Evolutionary conservation across 305 asterid species (phyloP).

Genomic region (Fraxinus albicans): DNA sequence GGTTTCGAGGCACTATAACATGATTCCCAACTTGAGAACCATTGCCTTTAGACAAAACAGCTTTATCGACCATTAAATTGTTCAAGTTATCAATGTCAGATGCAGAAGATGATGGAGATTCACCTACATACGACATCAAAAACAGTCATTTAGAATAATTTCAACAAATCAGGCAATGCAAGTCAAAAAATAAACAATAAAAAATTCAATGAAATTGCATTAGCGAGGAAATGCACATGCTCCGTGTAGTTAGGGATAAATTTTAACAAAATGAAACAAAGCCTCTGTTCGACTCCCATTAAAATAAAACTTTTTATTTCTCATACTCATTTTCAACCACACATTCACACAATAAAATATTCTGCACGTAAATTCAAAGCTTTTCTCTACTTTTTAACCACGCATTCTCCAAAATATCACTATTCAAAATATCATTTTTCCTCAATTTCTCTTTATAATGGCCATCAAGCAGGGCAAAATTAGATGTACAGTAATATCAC

Average conservation of each 20-base stretch:
- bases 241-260: background rate
- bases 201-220: background rate
- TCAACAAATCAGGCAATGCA: conserved; percentile 2
- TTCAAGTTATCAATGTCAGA: conserved; percentile 90
- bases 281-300: background rate
- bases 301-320: background rate
- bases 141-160: conserved; percentile 10
- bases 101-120: conserved; percentile 96
- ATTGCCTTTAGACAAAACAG: conserved; percentile 55
- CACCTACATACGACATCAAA: conserved; percentile 50
- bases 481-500: background rate
- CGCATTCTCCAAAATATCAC: background rate
- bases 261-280: background rate
- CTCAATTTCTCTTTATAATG: background rate
- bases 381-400: background rate
- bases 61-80: conserved; percentile 59
- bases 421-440: background rate
- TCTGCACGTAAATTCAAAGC: background rate
- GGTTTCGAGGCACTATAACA: conserved; percentile 58
- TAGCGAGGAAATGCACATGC: background rate
- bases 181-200: background rate
- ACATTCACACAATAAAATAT: background rate
- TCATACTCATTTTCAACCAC: background rate
- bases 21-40: conserved; percentile 59
- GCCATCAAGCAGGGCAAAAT: background rate